Base-by-base conservation (phyloP, 1,139 yeast genomes). In the Debaryomycetaceae sp. region DNA sequence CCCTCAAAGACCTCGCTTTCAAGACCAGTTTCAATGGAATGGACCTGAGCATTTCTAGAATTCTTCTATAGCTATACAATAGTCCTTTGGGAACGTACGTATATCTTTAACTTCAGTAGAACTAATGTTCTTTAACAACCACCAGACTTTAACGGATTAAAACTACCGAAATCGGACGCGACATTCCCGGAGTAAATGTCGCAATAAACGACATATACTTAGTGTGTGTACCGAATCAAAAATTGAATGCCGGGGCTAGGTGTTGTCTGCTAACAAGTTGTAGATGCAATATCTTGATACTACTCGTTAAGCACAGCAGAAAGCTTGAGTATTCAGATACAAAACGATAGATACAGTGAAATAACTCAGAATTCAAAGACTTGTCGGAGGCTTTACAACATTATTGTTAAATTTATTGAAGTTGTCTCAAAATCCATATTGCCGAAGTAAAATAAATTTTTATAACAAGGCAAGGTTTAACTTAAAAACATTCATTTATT, bases 151-250 rank as follows among this genome's bases (percentile, higher is more conserved):
- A 22, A 22, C 42, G 42, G 46, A 36, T 39, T 40, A 41, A 36
- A 39, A 42, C 36, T 35, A 38, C 47, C 47, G 46, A 41, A 31
- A 22, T 41, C 57, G 58, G 57, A 45, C 41, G 54, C 55, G 55
- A 53, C 55, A 52, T 49, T 45, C 45, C 56, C 57, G 55, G 31
- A 31, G 33, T 19, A 19, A 34, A 32, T 32, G 33, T 32, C 36
- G 36, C 30, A 33, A 35, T 22, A 8, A 3, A 22, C 26, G 26
- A 22, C 26, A 22, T 22, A 22, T 8, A 22, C 11, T 8, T 8
- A 8, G 26, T 22, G 26, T 22, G 11, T 22, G 26, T 22, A 22
- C 11, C 26, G 32, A 30, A 30, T 30, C 32, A 30, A 30, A 4
- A 22, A 22, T 8, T n/a, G 11, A 22, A 22, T 22, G 26, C 26